Base-by-base conservation (phyloP, 148 eudicot species). In the Oxyria digyna region DNA sequence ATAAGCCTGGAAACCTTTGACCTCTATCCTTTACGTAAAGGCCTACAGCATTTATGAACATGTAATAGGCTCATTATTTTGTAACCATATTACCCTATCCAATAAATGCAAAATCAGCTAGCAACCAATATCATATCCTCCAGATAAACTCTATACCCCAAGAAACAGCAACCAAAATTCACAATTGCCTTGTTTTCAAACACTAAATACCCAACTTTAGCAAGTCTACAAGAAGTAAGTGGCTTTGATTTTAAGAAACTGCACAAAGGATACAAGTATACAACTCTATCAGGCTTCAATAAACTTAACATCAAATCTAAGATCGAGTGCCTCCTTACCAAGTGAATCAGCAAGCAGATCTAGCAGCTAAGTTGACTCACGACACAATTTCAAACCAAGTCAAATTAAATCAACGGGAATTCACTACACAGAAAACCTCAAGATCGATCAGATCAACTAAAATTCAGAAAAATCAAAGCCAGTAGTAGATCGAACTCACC, bases 401-500 rank as follows among this genome's bases (percentile, higher is more conserved):
- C 62, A 23, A 24, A 2, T 8, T 3, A 15, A 24, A 55, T 55
- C 62, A 55, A 55, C 31, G 32, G 32, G 32, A 26, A 55, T 55
- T 55, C 62, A 54, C 8, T 23, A 24, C 29, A 54, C 24, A 54
- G 11, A 29, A 54, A 54, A 55, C 13, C 4, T 26, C 62, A 26
- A 12, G 62, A 32, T 55, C 26, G 62, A 55, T 26, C 62, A 13
- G 62, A 55, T 55, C 62, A 26, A 55, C 62, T 26, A 24, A 9
- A 55, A 26, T 24, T 13, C 24, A 55, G 62, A 17, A 55, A 55
- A 23, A 24, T 24, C 15, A 55, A 9, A 31, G 31, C 31, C 62
- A 26, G 17, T 24, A 43, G 15, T 18, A 32, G 33, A 41, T 37
- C 12, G 13, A 21, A 48, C 91, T 80, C 31, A 93, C 98, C 92